Evolutionary conservation across 2,329 filamentous ascomycete genomes (phyloP), one percentile per base, ranked within the genome.

Genomic region (Pyrenochaeta sp.): DNA sequence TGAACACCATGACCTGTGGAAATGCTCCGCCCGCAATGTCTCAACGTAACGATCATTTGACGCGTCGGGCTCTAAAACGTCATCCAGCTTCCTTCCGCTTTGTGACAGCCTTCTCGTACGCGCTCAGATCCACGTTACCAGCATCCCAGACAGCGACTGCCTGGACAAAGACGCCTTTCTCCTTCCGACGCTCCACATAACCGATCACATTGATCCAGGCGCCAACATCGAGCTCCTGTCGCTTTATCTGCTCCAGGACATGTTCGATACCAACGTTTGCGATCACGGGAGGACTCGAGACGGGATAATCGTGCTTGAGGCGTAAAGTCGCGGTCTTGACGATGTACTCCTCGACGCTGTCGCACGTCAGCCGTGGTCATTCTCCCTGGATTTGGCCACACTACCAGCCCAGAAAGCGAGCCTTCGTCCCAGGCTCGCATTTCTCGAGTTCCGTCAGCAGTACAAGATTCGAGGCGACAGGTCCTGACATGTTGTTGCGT

Each of bases 341-440:
- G 51, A 84, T 75, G 69, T 91, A 91, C 34, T 80, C 77, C 37
- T 84, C 83, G 34, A 91, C 84, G 70, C 88, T 90, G 71, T 37
- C 7, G 34, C 36, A 56, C 13, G 53, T 69, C 52, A 61, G 65
- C 59, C 42, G 43, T 34, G 39, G 55, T 52, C 51, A 19, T 46
- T 37, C 13, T 28, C 10, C 50, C 44, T n/a, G 15, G 27, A 3
- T 12, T 22, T 9, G 28, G 47, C 30, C 40, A 48, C 79, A 88
- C 80, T 84, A 97, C 94, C 93, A 97, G 77, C 92, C 93, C 50
- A 98, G 79, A 77, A 98, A 96, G 60, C 94, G 89, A 59, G 97
- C 90, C 80, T 98, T 98, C n/a, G 88, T 86, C n/a, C 86, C 86
- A 3, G 73, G 59, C 24, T 78, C 77, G 46, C 83, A 80, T 55